Evolutionary conservation across 257 asterid species (phyloP).

Genomic region (Handroanthus guayacan): DNA sequence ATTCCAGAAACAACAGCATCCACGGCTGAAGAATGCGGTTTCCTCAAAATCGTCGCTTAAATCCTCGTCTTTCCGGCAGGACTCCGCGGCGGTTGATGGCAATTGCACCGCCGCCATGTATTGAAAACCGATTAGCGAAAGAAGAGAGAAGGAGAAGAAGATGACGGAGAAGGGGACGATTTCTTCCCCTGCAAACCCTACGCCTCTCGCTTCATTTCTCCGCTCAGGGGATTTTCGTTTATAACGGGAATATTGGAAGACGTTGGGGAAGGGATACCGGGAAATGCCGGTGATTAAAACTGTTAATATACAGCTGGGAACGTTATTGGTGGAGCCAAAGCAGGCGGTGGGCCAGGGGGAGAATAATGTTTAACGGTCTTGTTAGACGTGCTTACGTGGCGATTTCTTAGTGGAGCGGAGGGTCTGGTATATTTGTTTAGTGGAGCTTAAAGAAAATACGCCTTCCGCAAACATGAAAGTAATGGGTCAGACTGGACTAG

Average conservation of each 20-base stretch:
- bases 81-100: slow-evolving; percentile 39
- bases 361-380: slow-evolving; percentile 39
- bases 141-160: not conserved
- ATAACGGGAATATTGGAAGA: slow-evolving; percentile 30
- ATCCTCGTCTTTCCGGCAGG: slow-evolving; percentile 33
- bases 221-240: not conserved
- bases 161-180: not conserved
- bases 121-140: not conserved
- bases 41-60: slow-evolving; percentile 48
- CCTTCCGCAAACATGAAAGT: too few species aligned
- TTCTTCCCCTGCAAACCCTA: slow-evolving; percentile 36
- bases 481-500: too few species aligned
- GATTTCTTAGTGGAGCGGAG: not conserved
- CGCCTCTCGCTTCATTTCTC: slow-evolving; percentile 17
- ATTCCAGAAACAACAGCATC: slow-evolving; percentile 65
- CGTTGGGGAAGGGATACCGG: slow-evolving; percentile 35
- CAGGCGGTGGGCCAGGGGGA: slow-evolving; percentile 36
- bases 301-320: slow-evolving; percentile 12
- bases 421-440: not conserved
- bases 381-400: slow-evolving; percentile 35
- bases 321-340: slow-evolving; percentile 29
- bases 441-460: too few species aligned
- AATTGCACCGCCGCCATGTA: slow-evolving; percentile 42
- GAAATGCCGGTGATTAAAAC: slow-evolving; percentile 23
- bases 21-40: slow-evolving; percentile 46